Evolutionary conservation across 495 filamentous ascomycete genomes (phyloP).

Genomic region (Sabuloglossum arenarium): DNA sequence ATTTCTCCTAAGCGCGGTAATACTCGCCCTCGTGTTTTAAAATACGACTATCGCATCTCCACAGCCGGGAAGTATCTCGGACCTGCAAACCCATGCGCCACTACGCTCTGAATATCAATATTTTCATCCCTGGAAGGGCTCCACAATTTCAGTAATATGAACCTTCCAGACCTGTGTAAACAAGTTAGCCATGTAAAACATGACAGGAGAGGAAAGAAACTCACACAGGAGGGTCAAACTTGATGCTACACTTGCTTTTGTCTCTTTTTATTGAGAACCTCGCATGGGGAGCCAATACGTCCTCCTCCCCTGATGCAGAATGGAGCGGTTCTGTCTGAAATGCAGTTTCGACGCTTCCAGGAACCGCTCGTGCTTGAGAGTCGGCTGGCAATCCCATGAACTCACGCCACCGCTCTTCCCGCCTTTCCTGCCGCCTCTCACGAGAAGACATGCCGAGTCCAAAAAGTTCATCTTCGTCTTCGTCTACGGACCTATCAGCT

Average conservation of each 20-base stretch:
- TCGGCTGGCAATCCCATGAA: neutral
- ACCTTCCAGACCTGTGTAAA: constrained; percentile 38
- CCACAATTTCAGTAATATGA: constrained; percentile 74
- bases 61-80: constrained; percentile 53
- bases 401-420: neutral
- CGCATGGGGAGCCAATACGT: constrained; percentile 47
- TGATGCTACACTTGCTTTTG: constrained; percentile 68
- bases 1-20: neutral
- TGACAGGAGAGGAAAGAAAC: neutral
- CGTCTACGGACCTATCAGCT: neutral
- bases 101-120: constrained; percentile 70
- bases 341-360: neutral
- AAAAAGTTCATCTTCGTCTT: neutral
- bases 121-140: constrained; percentile 45
- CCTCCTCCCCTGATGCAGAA: constrained; percentile 5
- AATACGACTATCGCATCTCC: constrained; percentile 20
- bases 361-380: neutral
- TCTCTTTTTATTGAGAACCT: constrained; percentile 56
- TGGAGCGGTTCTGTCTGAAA: neutral
- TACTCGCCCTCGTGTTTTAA: neutral
- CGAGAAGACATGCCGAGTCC: neutral
- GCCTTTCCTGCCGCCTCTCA: neutral
- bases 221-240: constrained; percentile 74
- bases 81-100: constrained; percentile 63
- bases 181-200: constrained; percentile 4